Evolutionary conservation across 176 grass and related monocot genomes (phyloP).

Genomic region (Poa pratensis): DNA sequence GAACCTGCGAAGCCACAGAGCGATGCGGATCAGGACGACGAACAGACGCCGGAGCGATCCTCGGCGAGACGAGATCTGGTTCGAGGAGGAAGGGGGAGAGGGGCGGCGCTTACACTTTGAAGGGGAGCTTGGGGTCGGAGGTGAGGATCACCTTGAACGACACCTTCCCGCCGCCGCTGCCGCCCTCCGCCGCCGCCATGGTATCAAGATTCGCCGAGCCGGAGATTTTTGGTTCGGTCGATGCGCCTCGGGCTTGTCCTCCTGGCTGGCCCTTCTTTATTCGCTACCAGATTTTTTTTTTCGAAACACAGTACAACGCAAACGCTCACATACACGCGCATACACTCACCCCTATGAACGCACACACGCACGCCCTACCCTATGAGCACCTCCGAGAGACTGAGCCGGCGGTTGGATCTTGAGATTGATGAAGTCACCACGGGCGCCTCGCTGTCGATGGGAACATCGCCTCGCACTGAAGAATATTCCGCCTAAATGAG

Average conservation of each 20-base stretch:
- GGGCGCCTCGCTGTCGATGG: no score
- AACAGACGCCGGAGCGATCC: neutral
- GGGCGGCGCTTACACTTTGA: constrained; percentile 79
- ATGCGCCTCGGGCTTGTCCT: neutral
- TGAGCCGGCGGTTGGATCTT: no score
- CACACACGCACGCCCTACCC: no score
- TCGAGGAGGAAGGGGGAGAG: neutral
- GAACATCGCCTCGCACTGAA: no score
- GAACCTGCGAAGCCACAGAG: constrained; percentile 58
- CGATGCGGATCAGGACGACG: constrained; percentile 22
- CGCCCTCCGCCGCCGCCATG: constrained; percentile 43
- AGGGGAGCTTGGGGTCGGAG: constrained; percentile 99
- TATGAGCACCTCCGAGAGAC: no score
- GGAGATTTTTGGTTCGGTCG: neutral
- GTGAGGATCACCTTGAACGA: constrained; percentile 96
- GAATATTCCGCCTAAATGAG: no score
- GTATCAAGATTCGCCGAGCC: neutral
- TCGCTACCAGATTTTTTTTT: neutral
- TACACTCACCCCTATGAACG: no score
- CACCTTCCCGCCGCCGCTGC: constrained; percentile 68
- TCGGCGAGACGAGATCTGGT: constrained; percentile 37
- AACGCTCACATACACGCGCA: no score
- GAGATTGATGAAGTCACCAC: no score
- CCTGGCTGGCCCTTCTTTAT: neutral
- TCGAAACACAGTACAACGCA: no score